These are phyloP conservation scores for Cladosporium sp. DNA, from an alignment of 2,329 filamentous ascomycete species.

Conservation along the genomic window DNA sequence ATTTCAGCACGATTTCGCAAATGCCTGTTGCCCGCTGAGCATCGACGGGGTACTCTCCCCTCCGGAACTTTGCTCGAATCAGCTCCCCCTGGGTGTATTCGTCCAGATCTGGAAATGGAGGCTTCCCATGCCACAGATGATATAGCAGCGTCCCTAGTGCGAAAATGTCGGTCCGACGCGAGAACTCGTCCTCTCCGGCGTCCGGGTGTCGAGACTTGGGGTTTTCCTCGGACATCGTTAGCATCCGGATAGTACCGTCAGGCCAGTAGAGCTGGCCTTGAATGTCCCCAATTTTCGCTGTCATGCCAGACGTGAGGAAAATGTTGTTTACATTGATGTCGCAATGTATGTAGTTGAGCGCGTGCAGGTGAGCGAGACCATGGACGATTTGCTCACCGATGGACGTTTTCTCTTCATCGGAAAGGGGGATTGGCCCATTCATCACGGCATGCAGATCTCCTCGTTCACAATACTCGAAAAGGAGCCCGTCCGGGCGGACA, in stretches of 20 bases:
- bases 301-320: not conserved
- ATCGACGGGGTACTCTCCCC: not conserved
- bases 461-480: constrained; percentile 1
- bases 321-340: constrained; percentile 7
- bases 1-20: not conserved
- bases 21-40: not conserved
- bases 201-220: constrained; percentile 12
- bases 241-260: constrained; percentile 9
- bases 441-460: not conserved
- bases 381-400: constrained; percentile 1
- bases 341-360: constrained; percentile 6
- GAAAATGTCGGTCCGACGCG: not conserved
- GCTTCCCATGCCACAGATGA: not conserved
- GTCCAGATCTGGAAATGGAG: not conserved
- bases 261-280: constrained; percentile 7
- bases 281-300: constrained; percentile 1
- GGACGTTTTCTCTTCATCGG: not conserved
- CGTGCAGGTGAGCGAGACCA: not conserved
- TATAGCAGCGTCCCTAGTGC: not conserved
- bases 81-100: not conserved
- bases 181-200: constrained; percentile 8
- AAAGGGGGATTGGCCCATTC: not conserved
- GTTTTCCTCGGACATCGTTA: constrained; percentile 8
- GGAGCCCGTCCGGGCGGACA: not conserved
- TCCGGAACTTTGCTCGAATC: not conserved